phyloP scores from a whole-genome alignment of 2,329 filamentous ascomycete species.

The Orbilia brochopaga region DNA sequence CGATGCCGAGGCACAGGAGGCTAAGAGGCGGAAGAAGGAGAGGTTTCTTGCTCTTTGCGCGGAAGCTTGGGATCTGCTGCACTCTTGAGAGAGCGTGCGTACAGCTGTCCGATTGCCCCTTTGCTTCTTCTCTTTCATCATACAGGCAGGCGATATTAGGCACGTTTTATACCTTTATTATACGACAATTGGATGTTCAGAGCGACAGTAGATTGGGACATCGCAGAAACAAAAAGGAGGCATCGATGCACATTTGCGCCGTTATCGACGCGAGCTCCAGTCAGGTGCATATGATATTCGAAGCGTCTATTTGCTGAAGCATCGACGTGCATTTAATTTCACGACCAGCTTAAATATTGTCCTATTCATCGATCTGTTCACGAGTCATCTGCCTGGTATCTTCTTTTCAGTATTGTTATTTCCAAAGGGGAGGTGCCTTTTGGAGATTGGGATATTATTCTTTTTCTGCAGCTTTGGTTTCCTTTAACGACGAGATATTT shows the following conservation, averaged over 20 bases:
- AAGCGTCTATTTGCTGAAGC: constrained; percentile 3
- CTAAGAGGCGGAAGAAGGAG: constrained; percentile 83
- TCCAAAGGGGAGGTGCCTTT: constrained; percentile 26
- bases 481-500: constrained; percentile 35
- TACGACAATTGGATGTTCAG: constrained; percentile 24
- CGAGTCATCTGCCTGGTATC: constrained; percentile 33
- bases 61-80: constrained; percentile 94
- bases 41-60: constrained; percentile 87
- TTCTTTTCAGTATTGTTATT: constrained; percentile 31
- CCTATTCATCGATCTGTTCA: too few relatives aligned
- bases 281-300: background rate
- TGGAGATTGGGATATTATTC: constrained; percentile 37
- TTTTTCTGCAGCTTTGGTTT: constrained; percentile 1
- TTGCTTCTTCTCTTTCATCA: constrained; percentile 36
- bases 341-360: constrained; percentile 15
- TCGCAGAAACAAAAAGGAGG: constrained; percentile 25
- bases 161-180: constrained; percentile 13
- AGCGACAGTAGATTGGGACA: constrained; percentile 17
- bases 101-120: constrained; percentile 27
- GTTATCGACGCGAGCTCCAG: background rate
- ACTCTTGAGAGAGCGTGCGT: constrained; percentile 68
- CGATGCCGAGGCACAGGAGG: constrained; percentile 69
- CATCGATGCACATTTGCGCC: constrained; percentile 3
- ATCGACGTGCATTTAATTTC: constrained; percentile 29
- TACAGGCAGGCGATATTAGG: constrained; percentile 32